A percentile compares a stretch with the other conserved stretches of the same genome.
phyloP scores from a whole-genome alignment of 805 yeast species.

The Saccharomycopsis fibuligera region DNA sequence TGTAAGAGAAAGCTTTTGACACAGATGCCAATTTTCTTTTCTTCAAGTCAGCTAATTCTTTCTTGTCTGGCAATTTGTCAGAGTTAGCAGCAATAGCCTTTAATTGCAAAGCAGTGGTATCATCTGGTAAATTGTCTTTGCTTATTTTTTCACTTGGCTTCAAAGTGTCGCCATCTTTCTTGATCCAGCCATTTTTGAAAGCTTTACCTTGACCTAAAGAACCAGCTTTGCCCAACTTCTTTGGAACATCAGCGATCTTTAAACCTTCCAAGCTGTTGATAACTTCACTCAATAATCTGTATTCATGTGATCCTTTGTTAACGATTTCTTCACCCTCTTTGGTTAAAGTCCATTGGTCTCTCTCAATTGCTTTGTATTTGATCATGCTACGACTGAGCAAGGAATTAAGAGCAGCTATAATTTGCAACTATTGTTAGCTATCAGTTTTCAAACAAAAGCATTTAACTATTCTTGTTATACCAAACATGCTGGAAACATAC shows the following conservation, averaged over 20 bases:
- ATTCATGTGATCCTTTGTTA: conserved; percentile 83
- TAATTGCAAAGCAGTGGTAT: conserved; percentile 61
- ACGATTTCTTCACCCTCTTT: conserved; percentile 78
- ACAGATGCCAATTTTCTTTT: conserved; percentile 81
- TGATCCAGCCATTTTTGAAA: conserved; percentile 94
- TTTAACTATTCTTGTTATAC: not conserved
- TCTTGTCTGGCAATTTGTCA: conserved; percentile 54
- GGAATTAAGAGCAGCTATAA: conserved; percentile 73
- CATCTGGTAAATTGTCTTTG: conserved; percentile 46
- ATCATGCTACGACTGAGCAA: conserved; percentile 81
- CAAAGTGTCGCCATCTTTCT: conserved; percentile 77
- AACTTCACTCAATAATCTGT: conserved; percentile 69
- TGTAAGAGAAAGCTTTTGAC: conserved; percentile 69
- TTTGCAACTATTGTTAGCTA: not conserved
- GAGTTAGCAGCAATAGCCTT: conserved; percentile 45
- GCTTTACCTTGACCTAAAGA: conserved; percentile 95
- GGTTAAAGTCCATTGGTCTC: conserved; percentile 69
- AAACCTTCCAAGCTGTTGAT: conserved; percentile 70
- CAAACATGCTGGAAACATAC: conserved; percentile 14
- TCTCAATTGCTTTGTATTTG: conserved; percentile 62
- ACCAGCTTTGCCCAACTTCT: conserved; percentile 76
- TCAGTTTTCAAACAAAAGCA: too few relatives aligned
- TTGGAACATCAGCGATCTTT: conserved; percentile 67
- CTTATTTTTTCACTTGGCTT: conserved; percentile 48
- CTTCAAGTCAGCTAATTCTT: conserved; percentile 76